Evolutionary conservation across 768 basidiomycete species (phyloP).

Genomic region (Boletus sp.): DNA sequence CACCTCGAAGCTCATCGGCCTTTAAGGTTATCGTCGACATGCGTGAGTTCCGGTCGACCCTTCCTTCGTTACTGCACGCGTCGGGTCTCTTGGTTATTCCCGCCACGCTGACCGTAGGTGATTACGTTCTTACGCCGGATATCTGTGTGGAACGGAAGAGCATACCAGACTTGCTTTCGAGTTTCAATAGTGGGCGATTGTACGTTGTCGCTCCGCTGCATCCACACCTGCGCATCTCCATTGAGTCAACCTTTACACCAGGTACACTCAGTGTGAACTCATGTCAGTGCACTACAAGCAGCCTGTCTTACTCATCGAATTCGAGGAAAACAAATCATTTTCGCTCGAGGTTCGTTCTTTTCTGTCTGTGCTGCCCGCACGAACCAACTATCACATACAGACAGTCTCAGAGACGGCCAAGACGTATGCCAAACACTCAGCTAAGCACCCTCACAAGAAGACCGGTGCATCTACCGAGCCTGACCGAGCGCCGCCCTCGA

Average conservation of each 20-base stretch:
- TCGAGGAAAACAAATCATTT: constrained; percentile 96
- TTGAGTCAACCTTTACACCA: constrained; percentile 31
- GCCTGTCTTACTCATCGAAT: constrained; percentile 91
- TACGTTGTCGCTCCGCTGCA: constrained; percentile 43
- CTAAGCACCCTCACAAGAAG: constrained; percentile 55
- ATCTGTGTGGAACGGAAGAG: constrained; percentile 98
- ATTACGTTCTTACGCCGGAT: constrained; percentile 93
- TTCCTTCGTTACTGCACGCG: constrained; percentile 89
- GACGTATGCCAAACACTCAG: constrained; percentile 61
- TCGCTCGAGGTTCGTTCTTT: constrained; percentile 71
- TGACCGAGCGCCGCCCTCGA: constrained; percentile 45
- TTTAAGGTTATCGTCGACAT: constrained; percentile 90
- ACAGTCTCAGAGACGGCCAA: constrained; percentile 59
- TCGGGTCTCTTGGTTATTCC: constrained; percentile 80
- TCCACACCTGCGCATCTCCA: neutral
- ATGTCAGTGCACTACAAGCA: constrained; percentile 97
- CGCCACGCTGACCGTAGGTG: constrained; percentile 89
- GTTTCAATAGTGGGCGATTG: constrained; percentile 93
- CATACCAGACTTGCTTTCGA: constrained; percentile 85
- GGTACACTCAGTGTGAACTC: constrained; percentile 94
- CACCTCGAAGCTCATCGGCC: neutral
- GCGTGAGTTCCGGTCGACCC: constrained; percentile 91
- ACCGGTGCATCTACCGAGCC: constrained; percentile 17
- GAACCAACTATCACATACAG: constrained; percentile 32
- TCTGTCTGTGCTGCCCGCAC: neutral